Percentiles rank a stretch among this genome's conserved stretches.
phyloP scores from a whole-genome alignment of 495 filamentous ascomycete species.

The Tuber magnatum region DNA sequence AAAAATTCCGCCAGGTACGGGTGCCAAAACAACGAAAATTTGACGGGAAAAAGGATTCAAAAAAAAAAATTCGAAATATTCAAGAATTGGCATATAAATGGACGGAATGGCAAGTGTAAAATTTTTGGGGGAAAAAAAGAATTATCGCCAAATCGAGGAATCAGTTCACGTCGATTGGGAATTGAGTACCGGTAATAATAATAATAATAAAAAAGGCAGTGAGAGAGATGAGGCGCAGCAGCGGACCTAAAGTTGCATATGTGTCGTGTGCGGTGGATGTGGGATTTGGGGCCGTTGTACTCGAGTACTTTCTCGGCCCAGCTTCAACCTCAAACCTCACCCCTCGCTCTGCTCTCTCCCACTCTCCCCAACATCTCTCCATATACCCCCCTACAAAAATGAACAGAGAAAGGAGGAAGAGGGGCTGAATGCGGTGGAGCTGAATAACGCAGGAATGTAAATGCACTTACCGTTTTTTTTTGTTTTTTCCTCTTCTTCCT shows the following conservation, averaged over 20 bases:
- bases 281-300: neutral
- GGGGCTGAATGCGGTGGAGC: neutral
- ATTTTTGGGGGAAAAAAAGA: neutral
- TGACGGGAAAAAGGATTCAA: neutral
- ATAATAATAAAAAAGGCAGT: neutral
- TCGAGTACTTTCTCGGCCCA: neutral
- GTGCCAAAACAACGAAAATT: neutral
- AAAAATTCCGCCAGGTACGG: neutral
- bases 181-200: neutral
- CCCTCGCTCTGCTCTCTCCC: neutral
- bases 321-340: neutral
- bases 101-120: neutral
- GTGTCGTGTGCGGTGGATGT: neutral
- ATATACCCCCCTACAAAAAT: conserved; percentile 1
- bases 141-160: neutral
- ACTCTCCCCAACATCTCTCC: neutral
- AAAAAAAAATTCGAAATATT: neutral
- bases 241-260: neutral
- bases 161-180: neutral
- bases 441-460: conserved; percentile 5
- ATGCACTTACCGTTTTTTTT: conserved; percentile 4
- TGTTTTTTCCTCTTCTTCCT: neutral
- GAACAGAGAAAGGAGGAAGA: conserved; percentile 1
- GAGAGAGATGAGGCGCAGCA: neutral
- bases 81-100: conserved; percentile 25